Evolutionary conservation across 2,329 filamentous ascomycete genomes (phyloP), one percentile per base, ranked within the genome.

Genomic region (Claviceps digitariae): DNA sequence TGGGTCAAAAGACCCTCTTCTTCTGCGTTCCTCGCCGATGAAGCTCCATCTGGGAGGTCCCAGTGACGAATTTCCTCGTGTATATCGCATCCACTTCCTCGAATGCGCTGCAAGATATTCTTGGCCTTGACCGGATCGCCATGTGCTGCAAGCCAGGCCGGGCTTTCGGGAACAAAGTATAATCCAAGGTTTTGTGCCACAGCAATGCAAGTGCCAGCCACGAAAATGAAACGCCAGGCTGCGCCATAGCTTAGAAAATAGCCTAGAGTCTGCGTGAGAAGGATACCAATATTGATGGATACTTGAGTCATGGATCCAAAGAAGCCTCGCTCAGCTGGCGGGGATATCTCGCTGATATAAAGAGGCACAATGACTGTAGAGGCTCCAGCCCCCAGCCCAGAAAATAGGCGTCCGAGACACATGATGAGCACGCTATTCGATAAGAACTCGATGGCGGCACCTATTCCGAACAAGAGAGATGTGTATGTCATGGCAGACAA

Each of bases 311-410:
- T 85, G 53, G 80, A 76, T 13, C 82, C 82, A 63, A 95, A 97
- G 57, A 95, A 81, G 5, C 90, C 90, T 52, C 83, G 81, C 58
- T 84, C 79, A 17, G 75, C 72, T 0, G 81, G 81, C 4, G 91
- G 93, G 0, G 90, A 84, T 27, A 96, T 79, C 68, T 98, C 93
- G 47, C 89, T 90, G 60, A 98, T 89, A 72, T 95, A 98, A 21
- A 98, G 80, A 0, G 93, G 93, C 2, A 94, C 90, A 38, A 96
- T 87, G 21, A 98, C 93, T 2, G 93, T 91, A 1, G 90, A 82
- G 2, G 90, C 88, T 23, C 93, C 93, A 6, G 90, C 90, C 7
- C 87, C 90, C 1, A 95, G 66, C 12, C 93, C 93, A 9, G 87
- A 84, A 15, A 97, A 65, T 23, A 95, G 73, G 23, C 93, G 79